phyloP scores from a whole-genome alignment of 2,329 filamentous ascomycete species.

The Calonectria crousiana region DNA sequence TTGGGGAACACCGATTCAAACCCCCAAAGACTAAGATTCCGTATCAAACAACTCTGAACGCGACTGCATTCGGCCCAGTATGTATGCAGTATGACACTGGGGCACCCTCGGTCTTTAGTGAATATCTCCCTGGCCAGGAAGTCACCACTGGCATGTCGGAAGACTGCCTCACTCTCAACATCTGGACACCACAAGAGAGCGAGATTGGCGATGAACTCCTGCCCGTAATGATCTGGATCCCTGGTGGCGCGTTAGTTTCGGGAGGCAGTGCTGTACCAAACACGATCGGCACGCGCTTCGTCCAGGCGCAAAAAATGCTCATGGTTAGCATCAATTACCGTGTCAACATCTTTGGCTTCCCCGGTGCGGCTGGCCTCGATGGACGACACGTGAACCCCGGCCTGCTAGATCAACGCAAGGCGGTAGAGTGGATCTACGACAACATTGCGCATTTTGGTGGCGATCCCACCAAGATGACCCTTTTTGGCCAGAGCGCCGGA shows the following conservation, averaged over 20 bases:
- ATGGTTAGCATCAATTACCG: slow-evolving; percentile 19
- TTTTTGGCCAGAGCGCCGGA: slow-evolving; percentile 17
- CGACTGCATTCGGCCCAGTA: slow-evolving; percentile 13
- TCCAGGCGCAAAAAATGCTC: neutral
- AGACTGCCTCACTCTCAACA: slow-evolving; percentile 15
- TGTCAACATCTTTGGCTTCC: slow-evolving; percentile 24
- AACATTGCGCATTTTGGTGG: slow-evolving; percentile 20
- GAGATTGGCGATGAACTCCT: slow-evolving; percentile 6
- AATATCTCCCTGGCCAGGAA: neutral
- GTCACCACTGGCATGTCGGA: slow-evolving; percentile 15
- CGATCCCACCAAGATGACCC: slow-evolving; percentile 4
- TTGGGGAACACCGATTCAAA: slow-evolving; percentile 4
- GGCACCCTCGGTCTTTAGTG: neutral
- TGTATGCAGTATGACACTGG: slow-evolving; percentile 13
- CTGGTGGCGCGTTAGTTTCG: slow-evolving; percentile 10
- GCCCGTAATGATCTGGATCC: slow-evolving; percentile 17
- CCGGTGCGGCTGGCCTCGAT: slow-evolving; percentile 11
- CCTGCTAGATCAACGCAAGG: slow-evolving; percentile 15
- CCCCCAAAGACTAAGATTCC: slow-evolving; percentile 11
- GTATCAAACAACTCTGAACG: slow-evolving; percentile 10
- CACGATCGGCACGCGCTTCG: slow-evolving; percentile 14
- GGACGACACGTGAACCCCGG: slow-evolving; percentile 15
- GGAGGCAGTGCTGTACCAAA: slow-evolving; percentile 7
- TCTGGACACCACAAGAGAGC: slow-evolving; percentile 14
- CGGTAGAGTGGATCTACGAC: slow-evolving; percentile 17